These are phyloP conservation scores for Ustilago loliicola DNA, from an alignment of 1,284 basidiomycete species.

Conservation along the genomic window DNA sequence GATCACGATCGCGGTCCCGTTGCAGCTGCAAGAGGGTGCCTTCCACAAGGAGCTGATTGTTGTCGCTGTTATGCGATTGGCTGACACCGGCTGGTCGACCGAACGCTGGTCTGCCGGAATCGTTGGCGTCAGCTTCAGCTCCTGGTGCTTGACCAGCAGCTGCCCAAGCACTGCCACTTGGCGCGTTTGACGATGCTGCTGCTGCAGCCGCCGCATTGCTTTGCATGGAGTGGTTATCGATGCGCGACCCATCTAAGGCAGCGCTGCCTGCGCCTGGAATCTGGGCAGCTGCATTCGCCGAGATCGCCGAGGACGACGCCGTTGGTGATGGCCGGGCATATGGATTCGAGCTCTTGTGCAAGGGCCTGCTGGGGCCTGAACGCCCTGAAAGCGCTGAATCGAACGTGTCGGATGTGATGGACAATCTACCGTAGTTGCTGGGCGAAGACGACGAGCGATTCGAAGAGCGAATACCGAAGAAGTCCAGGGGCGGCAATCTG, in stretches of 20 bases:
- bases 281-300: background rate
- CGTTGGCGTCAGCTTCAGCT: background rate
- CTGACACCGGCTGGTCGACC: constrained; percentile 11
- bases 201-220: background rate
- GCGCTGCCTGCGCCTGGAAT: background rate
- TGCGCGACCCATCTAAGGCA: constrained; percentile 13
- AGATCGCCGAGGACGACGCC: background rate
- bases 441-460: constrained; percentile 31
- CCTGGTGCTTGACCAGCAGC: background rate
- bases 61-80: constrained; percentile 13
- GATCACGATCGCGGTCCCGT: constrained; percentile 19
- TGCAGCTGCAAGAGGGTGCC: constrained; percentile 35
- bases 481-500: constrained; percentile 36
- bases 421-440: constrained; percentile 33
- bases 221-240: constrained; percentile 11
- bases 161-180: background rate
- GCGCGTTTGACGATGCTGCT: background rate
- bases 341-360: constrained; percentile 6
- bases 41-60: constrained; percentile 30
- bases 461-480: constrained; percentile 19
- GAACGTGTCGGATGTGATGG: constrained; percentile 26
- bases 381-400: constrained; percentile 21
- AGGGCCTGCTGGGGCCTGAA: constrained; percentile 6
- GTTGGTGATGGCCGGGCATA: constrained; percentile 16
- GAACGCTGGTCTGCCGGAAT: background rate